Conservation (phyloP, 1,284 basidiomycete genomes). For the Cutaneotrichosporon cavernicola region DNA sequence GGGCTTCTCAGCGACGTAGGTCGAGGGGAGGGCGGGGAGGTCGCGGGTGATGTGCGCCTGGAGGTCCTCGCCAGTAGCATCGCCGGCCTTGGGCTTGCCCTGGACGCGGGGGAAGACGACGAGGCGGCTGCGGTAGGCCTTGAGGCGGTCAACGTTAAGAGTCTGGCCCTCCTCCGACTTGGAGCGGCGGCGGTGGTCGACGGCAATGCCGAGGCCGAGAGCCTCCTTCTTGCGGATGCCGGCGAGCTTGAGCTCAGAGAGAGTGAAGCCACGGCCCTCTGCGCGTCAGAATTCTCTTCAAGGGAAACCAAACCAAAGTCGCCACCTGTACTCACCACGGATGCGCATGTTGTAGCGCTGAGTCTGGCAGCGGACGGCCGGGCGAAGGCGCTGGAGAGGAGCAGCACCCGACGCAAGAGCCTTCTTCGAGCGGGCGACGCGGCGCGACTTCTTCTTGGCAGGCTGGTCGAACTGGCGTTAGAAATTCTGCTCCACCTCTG, state of each 20-base stretch:
- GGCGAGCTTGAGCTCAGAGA: conserved; percentile 93
- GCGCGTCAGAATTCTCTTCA: conserved; percentile 11
- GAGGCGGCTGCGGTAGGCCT: conserved; percentile 79
- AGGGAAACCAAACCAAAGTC: background rate
- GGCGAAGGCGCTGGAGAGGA: conserved; percentile 87
- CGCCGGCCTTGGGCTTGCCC: conserved; percentile 92
- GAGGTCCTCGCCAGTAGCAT: conserved; percentile 87
- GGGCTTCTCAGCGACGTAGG: conserved; percentile 74
- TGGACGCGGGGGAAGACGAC: conserved; percentile 94
- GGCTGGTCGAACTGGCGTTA: conserved; percentile 97
- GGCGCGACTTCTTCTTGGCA: conserved; percentile 94
- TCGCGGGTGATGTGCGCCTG: conserved; percentile 73
- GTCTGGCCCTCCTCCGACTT: conserved; percentile 95
- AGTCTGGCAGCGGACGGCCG: conserved; percentile 94
- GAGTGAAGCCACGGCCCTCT: conserved; percentile 95
- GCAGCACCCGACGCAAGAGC: conserved; percentile 88
- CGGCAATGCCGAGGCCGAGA: conserved; percentile 85
- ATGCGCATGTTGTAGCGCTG: conserved; percentile 99
- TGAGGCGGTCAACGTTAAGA: conserved; percentile 91
- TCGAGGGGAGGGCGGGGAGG: conserved; percentile 67
- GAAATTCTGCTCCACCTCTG: conserved; percentile 1
- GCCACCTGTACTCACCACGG: conserved; percentile 55
- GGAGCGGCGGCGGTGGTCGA: conserved; percentile 97
- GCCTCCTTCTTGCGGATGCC: conserved; percentile 95
- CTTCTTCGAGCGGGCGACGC: conserved; percentile 88